These are phyloP conservation scores for Xerocomus spinulosus DNA, from an alignment of 768 basidiomycete genomes.

Conservation along the genomic window DNA sequence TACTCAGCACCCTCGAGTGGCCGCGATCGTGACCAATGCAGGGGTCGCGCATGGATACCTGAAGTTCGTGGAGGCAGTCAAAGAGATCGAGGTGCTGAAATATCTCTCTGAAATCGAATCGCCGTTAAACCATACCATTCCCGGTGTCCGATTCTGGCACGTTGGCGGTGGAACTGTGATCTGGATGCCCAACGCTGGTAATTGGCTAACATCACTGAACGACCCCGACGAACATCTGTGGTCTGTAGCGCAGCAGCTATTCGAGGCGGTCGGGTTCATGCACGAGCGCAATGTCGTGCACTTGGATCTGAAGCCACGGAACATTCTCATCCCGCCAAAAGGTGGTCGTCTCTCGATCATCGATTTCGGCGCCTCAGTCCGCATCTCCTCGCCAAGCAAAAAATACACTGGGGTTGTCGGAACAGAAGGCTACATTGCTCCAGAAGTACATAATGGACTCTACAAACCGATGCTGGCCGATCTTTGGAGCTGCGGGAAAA, in stretches of 20 bases:
- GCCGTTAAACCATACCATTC: background rate
- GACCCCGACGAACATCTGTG: background rate
- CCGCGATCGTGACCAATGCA: background rate
- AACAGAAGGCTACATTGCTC: no score
- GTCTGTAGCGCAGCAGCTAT: background rate
- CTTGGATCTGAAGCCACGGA: background rate
- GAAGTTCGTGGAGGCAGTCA: background rate
- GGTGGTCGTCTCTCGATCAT: background rate
- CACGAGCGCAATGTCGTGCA: background rate
- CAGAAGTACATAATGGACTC: no score
- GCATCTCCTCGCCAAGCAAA: background rate
- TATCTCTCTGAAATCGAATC: background rate
- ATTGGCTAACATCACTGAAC: background rate
- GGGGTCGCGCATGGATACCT: background rate
- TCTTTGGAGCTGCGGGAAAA: background rate
- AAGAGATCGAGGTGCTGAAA: background rate
- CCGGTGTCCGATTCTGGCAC: background rate
- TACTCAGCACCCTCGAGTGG: background rate
- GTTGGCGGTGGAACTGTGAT: background rate
- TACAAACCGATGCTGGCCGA: background rate
- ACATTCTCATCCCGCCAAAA: background rate
- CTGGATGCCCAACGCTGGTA: background rate
- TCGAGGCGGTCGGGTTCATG: background rate
- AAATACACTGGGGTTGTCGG: background rate
- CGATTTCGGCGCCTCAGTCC: background rate